Conservation (phyloP, 78 protist genomes). For the Paulinella micropora region DNA sequence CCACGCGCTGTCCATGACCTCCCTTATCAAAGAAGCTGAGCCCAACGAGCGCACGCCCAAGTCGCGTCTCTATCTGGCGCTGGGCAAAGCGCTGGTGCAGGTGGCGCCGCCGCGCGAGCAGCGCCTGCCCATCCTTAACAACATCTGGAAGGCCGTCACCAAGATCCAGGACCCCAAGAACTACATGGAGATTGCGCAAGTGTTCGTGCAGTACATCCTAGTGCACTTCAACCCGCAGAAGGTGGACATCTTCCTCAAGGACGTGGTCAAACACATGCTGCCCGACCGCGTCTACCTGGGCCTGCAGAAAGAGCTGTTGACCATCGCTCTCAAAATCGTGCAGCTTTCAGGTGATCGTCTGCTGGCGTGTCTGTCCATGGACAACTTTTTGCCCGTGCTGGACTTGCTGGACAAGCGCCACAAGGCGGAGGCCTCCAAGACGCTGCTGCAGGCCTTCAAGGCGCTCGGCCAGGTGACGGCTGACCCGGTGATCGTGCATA, state of each 20-base stretch:
- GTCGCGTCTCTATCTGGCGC: not conserved
- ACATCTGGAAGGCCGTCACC: slow-evolving; percentile 12
- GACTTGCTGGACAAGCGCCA: slow-evolving; percentile 1
- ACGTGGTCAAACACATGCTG: slow-evolving; percentile 8
- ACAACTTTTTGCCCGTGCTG: slow-evolving; percentile 3
- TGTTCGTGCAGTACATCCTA: slow-evolving; percentile 8
- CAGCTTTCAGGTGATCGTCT: not conserved
- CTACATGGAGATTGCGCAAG: slow-evolving; percentile 3
- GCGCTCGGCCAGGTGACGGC: not conserved
- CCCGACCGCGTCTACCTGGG: not conserved
- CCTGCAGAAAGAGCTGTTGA: not conserved
- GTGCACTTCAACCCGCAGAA: not conserved
- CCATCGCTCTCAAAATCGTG: not conserved
- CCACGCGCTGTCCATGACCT: not conserved
- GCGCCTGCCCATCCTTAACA: not conserved
- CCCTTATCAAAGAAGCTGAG: not conserved
- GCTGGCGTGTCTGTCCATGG: not conserved
- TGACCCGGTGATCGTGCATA: slow-evolving; percentile 16
- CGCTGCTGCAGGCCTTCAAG: not conserved
- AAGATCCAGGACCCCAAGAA: not conserved
- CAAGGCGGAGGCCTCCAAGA: not conserved
- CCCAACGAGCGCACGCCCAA: not conserved
- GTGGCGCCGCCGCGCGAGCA: not conserved
- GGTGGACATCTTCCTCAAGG: slow-evolving; percentile 12
- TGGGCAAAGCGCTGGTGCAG: not conserved